Percentiles rank a stretch among this genome's conserved stretches.
phyloP scores from a whole-genome alignment of 2,329 filamentous ascomycete genomes.

The Paradendryphiella salina region DNA sequence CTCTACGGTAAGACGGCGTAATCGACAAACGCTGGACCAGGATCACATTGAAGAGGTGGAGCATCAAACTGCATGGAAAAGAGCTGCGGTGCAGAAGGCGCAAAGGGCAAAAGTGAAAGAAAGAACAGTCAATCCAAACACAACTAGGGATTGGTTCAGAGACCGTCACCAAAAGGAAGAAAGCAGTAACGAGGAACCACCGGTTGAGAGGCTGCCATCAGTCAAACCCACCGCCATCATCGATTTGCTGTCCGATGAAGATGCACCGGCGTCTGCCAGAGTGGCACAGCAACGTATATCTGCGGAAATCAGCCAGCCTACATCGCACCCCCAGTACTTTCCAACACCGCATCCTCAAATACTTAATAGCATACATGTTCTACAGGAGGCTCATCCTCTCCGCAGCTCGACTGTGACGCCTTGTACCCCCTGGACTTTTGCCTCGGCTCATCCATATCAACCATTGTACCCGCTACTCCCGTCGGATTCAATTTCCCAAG shows the following conservation, averaged over 20 bases:
- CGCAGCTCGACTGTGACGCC: too few species aligned
- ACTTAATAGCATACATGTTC: background rate
- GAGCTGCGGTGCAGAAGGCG: conserved; percentile 1
- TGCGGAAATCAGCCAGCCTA: background rate
- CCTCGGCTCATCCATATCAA: background rate
- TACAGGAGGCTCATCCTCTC: background rate
- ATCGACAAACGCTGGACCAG: conserved; percentile 6
- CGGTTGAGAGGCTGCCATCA: background rate
- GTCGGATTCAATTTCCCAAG: background rate
- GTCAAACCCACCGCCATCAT: conserved; percentile 2
- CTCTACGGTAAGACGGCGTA: background rate
- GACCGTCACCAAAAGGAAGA: background rate
- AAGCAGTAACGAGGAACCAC: background rate
- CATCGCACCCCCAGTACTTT: background rate
- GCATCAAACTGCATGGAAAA: conserved; percentile 7
- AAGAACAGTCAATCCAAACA: background rate
- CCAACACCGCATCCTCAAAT: background rate
- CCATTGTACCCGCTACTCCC: background rate
- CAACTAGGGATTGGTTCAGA: background rate
- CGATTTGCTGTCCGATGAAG: conserved; percentile 6
- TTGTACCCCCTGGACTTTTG: background rate
- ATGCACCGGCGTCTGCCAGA: background rate
- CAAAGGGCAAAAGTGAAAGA: background rate
- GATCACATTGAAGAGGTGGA: conserved; percentile 10
- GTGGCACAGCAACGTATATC: background rate